Base-by-base conservation (phyloP, 495 filamentous ascomycete species). In the Filosporella fistucella region DNA sequence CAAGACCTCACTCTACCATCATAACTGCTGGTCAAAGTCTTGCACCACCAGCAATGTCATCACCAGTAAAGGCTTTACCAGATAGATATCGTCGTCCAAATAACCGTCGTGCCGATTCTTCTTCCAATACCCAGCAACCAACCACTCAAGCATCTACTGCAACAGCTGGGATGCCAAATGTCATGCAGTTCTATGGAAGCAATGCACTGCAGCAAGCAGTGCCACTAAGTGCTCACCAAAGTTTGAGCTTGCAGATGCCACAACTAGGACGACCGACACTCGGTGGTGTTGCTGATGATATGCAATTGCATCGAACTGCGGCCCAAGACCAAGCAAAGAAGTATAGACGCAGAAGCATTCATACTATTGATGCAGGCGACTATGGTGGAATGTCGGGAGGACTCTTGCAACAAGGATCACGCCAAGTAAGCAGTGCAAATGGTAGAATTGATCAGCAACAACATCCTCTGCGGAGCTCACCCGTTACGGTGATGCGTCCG, bases 331-430 rank as follows among this genome's bases (percentile, higher is more conserved):
- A 81, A 40, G 78, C 84, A 9, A 87, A 87, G 63, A 77, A 85
- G 51, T 87, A 89, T 67, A 74, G 90, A 51, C 78, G 90, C 57
- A 77, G 89, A 45, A 96, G 90, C 61, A 77, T 90, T 71, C 86
- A 87, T 45, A 86, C 78, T 38, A 76, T 95, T 57, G 88, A 93
- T 67, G 78, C 80, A 56, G 63, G 67, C 49, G 75, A 76, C 51
- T 77, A 71, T 61, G 13, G 41, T 18, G 26, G 42, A 18, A 14
- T 42, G 10, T 45, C 51, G 38, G 33, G 9, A 48, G 43, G 58
- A 62, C 41, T 65, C 61, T 28, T 33, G 29, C 50, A 52, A 30
- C 51, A 52, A 38, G 57, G 51, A 34, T 43, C 54, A 17, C 42
- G 49, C n/a, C 51, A 63, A 42, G 48, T 60, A 23, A 61, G 45